phyloP scores from a whole-genome alignment of 805 yeast genomes.

The Sungouiella thailandica region DNA sequence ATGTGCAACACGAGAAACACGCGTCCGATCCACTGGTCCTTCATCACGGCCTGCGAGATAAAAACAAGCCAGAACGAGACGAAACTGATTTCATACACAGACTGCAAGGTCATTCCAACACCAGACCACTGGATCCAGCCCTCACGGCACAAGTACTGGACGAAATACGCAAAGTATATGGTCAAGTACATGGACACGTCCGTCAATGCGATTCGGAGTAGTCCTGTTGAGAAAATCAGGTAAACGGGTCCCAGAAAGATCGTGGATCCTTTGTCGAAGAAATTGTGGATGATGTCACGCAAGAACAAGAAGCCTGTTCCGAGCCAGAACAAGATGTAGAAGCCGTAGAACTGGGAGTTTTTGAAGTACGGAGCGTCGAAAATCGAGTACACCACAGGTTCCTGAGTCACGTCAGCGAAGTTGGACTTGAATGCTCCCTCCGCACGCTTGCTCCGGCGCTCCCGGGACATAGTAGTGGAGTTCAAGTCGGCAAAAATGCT shows the following conservation, averaged over 20 bases:
- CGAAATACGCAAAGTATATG: slow-evolving; percentile 52
- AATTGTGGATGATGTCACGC: slow-evolving; percentile 51
- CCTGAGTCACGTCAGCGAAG: slow-evolving; percentile 8
- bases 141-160: slow-evolving; percentile 52
- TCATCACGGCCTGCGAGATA: slow-evolving; percentile 42
- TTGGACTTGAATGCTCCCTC: slow-evolving; percentile 31
- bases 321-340: slow-evolving; percentile 78
- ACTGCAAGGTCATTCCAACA: slow-evolving; percentile 61
- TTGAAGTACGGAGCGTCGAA: slow-evolving; percentile 47
- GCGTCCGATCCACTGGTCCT: slow-evolving; percentile 85
- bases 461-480: neutral
- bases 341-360: slow-evolving; percentile 62
- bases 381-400: slow-evolving; percentile 34
- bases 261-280: slow-evolving; percentile 38
- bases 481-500: neutral
- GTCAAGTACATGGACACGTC: slow-evolving; percentile 72
- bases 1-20: slow-evolving; percentile 82
- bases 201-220: slow-evolving; percentile 63
- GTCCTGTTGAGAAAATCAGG: slow-evolving; percentile 51
- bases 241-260: slow-evolving; percentile 51
- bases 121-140: slow-evolving; percentile 53
- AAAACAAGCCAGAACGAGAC: slow-evolving; percentile 49
- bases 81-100: slow-evolving; percentile 49
- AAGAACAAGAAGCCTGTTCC: slow-evolving; percentile 51
- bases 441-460: slow-evolving; percentile 2